Base-by-base conservation (phyloP, 176 grass and related monocot species). In the Leersia perrieri region DNA sequence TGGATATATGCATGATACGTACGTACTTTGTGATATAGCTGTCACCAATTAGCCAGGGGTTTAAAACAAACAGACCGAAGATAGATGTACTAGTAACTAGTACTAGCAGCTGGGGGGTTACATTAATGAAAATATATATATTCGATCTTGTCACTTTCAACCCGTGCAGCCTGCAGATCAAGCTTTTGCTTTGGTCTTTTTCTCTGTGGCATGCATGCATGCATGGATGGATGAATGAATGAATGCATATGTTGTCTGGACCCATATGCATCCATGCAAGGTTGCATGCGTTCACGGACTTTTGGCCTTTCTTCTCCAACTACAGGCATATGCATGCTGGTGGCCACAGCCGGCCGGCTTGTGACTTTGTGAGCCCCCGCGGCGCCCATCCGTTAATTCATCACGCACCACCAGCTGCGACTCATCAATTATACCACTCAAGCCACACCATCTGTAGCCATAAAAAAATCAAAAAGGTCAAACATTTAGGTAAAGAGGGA, bases 261-360 rank as follows among this genome's bases (percentile, higher is more conserved):
- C 53, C 53, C 53, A 25, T 51, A 51, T 45, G 74, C n/a, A 74
- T 12, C 29, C 1, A 38, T 29, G n/a, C n/a, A n/a, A n/a, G 31
- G 4, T 33, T 51, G 30, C 42, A 32, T 34, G 0, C 32, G 0
- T 64, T 67, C 76, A 79, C 76, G 76, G 76, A 63, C 63, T 15
- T 35, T 67, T 67, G 76, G 76, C 63, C 40, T 25, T 66, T 78
- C 53, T 58, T 55, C n/a, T n/a, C 51, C 9, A 49, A n/a, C n/a
- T n/a, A n/a, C 20, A n/a, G 20, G 49, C 20, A n/a, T 10, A 51
- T 51, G 47, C 47, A 51, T 51, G 47, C 51, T 57, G 22, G 51
- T 57, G 51, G n/a, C n/a, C n/a, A n/a, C n/a, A n/a, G n/a, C n/a
- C 35, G 3, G 35, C 35, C 7, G 35, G 35, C 51, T 57, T 57